Conservation (phyloP, 306 rosid genomes). For the Geum urbanum region DNA sequence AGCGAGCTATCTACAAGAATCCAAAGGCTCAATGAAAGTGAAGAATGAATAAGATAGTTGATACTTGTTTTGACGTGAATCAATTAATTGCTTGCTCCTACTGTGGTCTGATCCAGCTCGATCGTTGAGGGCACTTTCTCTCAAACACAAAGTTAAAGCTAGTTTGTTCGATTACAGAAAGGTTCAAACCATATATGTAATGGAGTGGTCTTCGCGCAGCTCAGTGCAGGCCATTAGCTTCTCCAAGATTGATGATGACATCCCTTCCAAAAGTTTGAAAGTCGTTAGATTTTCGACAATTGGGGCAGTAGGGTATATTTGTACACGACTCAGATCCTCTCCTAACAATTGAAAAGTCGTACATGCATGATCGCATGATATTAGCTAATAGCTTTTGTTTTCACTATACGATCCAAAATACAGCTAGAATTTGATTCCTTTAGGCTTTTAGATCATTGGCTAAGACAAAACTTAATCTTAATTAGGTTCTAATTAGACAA, state of each 20-base stretch:
- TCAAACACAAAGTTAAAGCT: constrained; percentile 17
- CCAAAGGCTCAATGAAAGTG: constrained; percentile 13
- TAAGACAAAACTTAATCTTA: neutral
- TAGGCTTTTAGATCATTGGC: neutral
- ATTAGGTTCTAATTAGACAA: neutral
- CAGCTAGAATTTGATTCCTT: neutral
- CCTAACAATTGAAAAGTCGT: neutral
- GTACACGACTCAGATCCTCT: too few species aligned
- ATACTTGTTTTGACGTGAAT: constrained; percentile 26
- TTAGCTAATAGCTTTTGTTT: neutral
- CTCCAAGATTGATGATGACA: neutral
- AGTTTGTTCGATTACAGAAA: neutral
- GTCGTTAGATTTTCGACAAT: neutral
- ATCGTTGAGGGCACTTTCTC: constrained; percentile 24
- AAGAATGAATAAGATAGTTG: neutral
- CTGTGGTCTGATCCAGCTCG: neutral
- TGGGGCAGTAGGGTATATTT: neutral
- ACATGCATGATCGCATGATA: neutral
- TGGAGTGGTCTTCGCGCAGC: neutral
- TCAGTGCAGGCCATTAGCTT: neutral
- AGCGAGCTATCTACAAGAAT: neutral
- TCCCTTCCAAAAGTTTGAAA: neutral
- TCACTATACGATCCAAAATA: neutral
- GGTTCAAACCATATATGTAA: neutral
- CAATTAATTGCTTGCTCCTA: neutral